Base-by-base conservation (phyloP, 345 rosid genomes). In the Triadica sebifera region DNA sequence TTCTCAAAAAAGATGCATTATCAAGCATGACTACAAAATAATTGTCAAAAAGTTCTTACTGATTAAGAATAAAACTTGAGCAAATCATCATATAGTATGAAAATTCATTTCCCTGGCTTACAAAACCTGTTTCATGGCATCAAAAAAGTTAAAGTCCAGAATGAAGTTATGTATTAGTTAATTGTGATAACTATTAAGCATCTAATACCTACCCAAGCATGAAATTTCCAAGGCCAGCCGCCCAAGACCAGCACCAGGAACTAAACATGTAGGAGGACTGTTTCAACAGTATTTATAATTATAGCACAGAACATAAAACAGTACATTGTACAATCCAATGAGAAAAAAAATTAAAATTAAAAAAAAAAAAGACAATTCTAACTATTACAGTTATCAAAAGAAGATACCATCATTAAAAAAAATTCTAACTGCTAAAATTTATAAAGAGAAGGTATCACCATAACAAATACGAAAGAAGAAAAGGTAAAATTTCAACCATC, bases 11-110 rank as follows among this genome's bases (percentile, higher is more conserved):
- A 24, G 63, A 67, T 22, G 55, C 53, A 56, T 45, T 15, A 46
- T n/a, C 17, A 43, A 81, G 66, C 25, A 52, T 56, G 8, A 63
- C n/a, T 6, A 53, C 3, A 20, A 53, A 63, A 56, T 15, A 37
- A 49, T 25, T 3, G n/a, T 3, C 45, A 22, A 17, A 29, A 69
- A 67, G 75, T 19, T 75, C 96, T 91, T 88, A 93, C 98, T 86
- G 83, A 74, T 95, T 95, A 75, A 95, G 94, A 86, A 95, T 86
- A 78, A 95, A 95, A 85, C 96, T 93, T 8, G 99, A 95, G 88
- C 97, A 95, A 76, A 95, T 95, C 98, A 95, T 95, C 98, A 95
- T 95, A 86, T 93, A 95, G 87, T 95, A 95, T 8, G 99, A 95
- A 86, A 95, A 93, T 78, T 95, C 99, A 78, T 95, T 95, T 82